Base-by-base conservation (phyloP, 257 asterid genomes). In the Buddleja alternifolia region DNA sequence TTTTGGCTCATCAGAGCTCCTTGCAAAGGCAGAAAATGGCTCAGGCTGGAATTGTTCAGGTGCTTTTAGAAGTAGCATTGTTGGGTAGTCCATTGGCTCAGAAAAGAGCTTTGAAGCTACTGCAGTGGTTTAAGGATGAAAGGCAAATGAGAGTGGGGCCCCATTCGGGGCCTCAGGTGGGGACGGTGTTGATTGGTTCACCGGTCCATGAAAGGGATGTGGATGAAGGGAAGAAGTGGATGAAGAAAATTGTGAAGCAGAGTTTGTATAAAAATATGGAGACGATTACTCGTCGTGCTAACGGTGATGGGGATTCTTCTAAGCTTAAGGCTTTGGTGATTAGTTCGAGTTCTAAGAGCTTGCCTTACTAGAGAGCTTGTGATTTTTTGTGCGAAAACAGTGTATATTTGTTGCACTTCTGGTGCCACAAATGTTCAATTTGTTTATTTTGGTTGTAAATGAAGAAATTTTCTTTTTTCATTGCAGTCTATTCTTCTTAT, bases 41-140 rank as follows among this genome's bases (percentile, higher is more conserved):
- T 0, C 78, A 84, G 70, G 97, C 88, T 0, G 96, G 95, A 50
- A 88, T 93, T 3, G 96, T 93, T 6, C 91, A 85, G 15, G 88
- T 85, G 51, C 96, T 93, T 40, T 87, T 90, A 34, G 97, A 88
- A 73, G 87, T 90, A 14, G 96, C 90, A n/a, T 70, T 93, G 73
- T 55, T 90, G 77, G 94, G 97, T 1, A 93, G 92, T 42, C 82
- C 96, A 1, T 76, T 93, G 80, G 96, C 90, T 3, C 96, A 84
- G 63, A 93, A 87, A 65, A 81, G 98, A 51, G 97, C 98, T 8
- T 9, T 90, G 44, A 93, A 90, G 78, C 64, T 93, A 41, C 68
- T 93, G 20, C 96, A 90, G 52, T 90, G 98, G 98, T 90, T 93
- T 59, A 93, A 90, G 75, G 88, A 88, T 32, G 98, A 88, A 2